Evolutionary conservation across 2,329 filamentous ascomycete genomes (phyloP).

Genomic region (Esteya vermicola): DNA sequence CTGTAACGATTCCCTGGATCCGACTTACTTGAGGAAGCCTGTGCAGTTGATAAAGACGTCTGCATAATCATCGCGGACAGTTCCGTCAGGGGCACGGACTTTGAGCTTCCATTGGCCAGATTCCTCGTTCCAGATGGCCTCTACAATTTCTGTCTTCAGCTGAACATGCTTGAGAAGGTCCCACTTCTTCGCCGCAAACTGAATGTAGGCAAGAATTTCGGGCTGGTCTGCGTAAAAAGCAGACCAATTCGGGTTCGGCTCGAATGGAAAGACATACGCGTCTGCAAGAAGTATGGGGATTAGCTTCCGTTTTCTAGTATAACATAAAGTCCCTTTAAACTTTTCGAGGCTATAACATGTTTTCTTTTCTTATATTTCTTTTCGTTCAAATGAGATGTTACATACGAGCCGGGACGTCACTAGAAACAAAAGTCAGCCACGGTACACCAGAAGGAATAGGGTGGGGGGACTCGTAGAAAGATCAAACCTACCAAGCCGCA

Average conservation of each 20-base stretch:
- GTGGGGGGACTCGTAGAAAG: too few species aligned
- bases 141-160: neutral
- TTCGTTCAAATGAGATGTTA: too few species aligned
- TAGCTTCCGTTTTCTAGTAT: neutral
- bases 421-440: neutral
- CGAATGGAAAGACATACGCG: neutral
- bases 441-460: neutral
- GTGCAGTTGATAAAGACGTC: neutral
- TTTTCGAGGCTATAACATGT: too few species aligned
- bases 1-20: neutral
- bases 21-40: neutral
- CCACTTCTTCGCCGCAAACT: neutral
- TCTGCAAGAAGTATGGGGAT: neutral
- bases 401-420: neutral
- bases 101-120: neutral
- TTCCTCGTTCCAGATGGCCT: neutral
- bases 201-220: neutral
- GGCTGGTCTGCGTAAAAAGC: neutral
- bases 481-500: neutral
- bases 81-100: neutral
- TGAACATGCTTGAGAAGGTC: neutral
- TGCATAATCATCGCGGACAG: neutral
- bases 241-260: conserved; percentile 1
- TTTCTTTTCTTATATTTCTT: too few species aligned
- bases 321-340: too few species aligned